Base-by-base conservation (phyloP, 2,329 filamentous ascomycete species). In the Microthyrium microscopicum region DNA sequence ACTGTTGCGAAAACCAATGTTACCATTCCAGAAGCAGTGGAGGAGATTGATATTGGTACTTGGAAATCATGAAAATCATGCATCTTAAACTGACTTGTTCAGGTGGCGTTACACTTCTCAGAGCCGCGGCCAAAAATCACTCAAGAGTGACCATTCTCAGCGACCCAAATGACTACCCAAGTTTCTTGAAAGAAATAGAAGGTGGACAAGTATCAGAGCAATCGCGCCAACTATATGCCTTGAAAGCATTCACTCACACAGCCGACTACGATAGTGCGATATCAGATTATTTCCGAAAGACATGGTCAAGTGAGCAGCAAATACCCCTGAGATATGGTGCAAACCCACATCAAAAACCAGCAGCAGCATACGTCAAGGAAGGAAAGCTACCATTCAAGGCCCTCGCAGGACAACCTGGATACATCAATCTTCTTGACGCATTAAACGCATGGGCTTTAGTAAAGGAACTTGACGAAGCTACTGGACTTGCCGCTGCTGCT, bases 241-340 rank as follows among this genome's bases (percentile, higher is more conserved):
- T 95, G 49, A 98, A 98, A 70, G 89, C 89, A 12, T 98, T 98
- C 52, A 83, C 93, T 62, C 89, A 95, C 60, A 98, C 89, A 25
- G 84, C 89, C 43, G 84, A 93, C 56, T 98, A 98, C 57, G 89
- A 98, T 55, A 70, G 73, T 27, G 82, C 89, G 46, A 98, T 98
- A 54, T 78, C 87, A 22, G 81, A 81, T 50, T 98, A 93, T 67
- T 98, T 98, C 74, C 79, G 89, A 54, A 87, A 91, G 68, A 77
- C 92, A 61, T 98, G 95, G 53, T 84, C 89, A 37, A 73, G 75
- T 42, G 76, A 84, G 39, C 82, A 94, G 61, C 75, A 92, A 57
- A 53, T 91, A 39, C 64, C 82, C 39, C 76, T 98, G 42, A 78
- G 89, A 47, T 98, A 98, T 56, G 89, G 89, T 40, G 81, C 83